These are phyloP conservation scores for Aureobasidium sp. DNA, from an alignment of 2,329 filamentous ascomycete genomes.

Conservation along the genomic window DNA sequence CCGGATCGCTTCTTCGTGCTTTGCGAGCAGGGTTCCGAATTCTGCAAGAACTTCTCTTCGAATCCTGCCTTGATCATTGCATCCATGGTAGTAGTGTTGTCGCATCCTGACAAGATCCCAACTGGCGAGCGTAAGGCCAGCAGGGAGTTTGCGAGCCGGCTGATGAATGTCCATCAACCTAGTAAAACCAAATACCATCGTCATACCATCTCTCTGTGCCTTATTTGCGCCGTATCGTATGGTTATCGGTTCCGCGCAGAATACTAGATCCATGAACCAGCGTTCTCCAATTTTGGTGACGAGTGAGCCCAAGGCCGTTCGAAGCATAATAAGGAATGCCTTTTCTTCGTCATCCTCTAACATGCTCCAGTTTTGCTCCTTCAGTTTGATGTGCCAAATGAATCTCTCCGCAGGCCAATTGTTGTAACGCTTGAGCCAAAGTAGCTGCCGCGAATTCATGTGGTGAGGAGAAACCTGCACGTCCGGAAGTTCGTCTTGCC, in stretches of 20 bases:
- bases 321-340: conserved; percentile 31
- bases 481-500: conserved; percentile 39
- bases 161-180: conserved; percentile 37
- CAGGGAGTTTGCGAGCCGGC: conserved; percentile 23
- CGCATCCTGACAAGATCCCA: conserved; percentile 36
- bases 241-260: conserved; percentile 35
- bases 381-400: conserved; percentile 16
- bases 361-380: conserved; percentile 14
- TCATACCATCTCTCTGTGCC: conserved; percentile 23
- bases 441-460: conserved; percentile 27
- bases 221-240: conserved; percentile 25
- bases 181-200: conserved; percentile 40
- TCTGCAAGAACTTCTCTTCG: conserved; percentile 40
- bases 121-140: conserved; percentile 17
- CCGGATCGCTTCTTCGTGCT: conserved; percentile 18
- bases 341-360: conserved; percentile 27
- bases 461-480: conserved; percentile 31
- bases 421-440: conserved; percentile 28
- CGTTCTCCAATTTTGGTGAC: conserved; percentile 31
- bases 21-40: conserved; percentile 35
- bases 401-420: conserved; percentile 27
- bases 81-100: conserved; percentile 37
- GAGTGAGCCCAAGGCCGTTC: conserved; percentile 26
- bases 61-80: conserved; percentile 39
- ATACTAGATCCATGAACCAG: conserved; percentile 36